Conservation (phyloP, 2,329 filamentous ascomycete species). For the Diaporthe ilicicola region DNA sequence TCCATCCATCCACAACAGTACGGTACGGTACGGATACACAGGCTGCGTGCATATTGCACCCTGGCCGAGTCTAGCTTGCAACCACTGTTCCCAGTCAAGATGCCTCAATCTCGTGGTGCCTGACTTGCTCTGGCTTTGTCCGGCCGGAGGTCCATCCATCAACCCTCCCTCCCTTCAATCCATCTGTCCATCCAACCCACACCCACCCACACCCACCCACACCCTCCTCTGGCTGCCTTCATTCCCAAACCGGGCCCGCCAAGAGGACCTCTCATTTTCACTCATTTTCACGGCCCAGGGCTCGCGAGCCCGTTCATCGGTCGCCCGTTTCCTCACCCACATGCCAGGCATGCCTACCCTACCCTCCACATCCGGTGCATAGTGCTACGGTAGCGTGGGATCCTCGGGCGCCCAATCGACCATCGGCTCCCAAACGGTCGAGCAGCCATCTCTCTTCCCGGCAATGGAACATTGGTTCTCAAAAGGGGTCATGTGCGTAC, state of each 20-base stretch:
- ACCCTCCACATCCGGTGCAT: neutral
- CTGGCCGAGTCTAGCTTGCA: slow-evolving; percentile 7
- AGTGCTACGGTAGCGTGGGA: slow-evolving; percentile 22
- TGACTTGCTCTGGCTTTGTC: slow-evolving; percentile 4
- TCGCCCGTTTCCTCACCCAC: slow-evolving; percentile 18
- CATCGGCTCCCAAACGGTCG: slow-evolving; percentile 20
- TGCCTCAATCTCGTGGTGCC: slow-evolving; percentile 17
- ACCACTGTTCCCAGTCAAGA: slow-evolving; percentile 23
- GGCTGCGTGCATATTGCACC: neutral
- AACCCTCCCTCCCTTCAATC: too few species aligned
- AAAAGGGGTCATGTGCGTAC: slow-evolving; percentile 22
- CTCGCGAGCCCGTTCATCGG: slow-evolving; percentile 14
- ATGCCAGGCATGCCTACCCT: neutral
- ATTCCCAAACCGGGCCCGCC: slow-evolving; percentile 15
- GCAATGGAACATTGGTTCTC: slow-evolving; percentile 22
- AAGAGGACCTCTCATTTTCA: slow-evolving; percentile 1
- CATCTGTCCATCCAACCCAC: neutral
- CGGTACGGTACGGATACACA: neutral
- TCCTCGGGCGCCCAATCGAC: slow-evolving; percentile 17
- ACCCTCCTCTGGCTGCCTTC: neutral
- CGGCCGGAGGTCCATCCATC: slow-evolving; percentile 7
- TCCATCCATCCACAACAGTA: neutral
- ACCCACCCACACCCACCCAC: neutral
- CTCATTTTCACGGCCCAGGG: neutral
- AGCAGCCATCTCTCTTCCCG: slow-evolving; percentile 9